Base-by-base conservation (phyloP, 2,329 filamentous ascomycete species). In the Ascochyta viciae-villosae region DNA sequence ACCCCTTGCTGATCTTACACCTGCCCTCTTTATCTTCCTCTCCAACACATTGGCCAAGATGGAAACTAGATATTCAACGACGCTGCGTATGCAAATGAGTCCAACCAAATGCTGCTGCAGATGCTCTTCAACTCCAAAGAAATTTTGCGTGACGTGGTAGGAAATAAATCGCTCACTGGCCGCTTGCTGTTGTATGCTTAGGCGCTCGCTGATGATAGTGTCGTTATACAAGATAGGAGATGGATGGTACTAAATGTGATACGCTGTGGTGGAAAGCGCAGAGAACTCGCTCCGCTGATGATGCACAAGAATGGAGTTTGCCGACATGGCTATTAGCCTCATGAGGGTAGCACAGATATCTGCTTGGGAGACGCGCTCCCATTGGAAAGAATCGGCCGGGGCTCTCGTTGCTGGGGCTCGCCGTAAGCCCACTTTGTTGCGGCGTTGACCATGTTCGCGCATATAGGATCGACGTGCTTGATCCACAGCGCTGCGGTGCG, bases 391-490 rank as follows among this genome's bases (percentile, higher is more conserved):
- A 70, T 70, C 0, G 67, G 67, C 19, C 65, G 60, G 8, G 35
- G 31, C 22, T 64, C 64, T 41, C 58, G 54, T 23, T 52, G 54
- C 27, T 57, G 58, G 8, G 64, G 54, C 22, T 72, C 70, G 47
- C 69, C 70, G 41, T 67, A 68, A 13, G 73, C 73, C 73, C 72
- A 75, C 19, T 65, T 68, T 3, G 67, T 71, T 2, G 66, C 65
- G 7, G 64, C 62, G 38, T 74, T 73, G 45, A 70, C 66, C 3
- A 72, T 46, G 35, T 70, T 72, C 0, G 64, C 73, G 62, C 68
- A 75, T 10, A 73, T 34, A 2, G 74, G 74, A 41, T 76, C 74
- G n/a, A 76, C 50, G 45, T 74, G 62, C 40, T 65, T 64, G 2
- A 73, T 63, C 73, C 74, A 76, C 13, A 74, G 62, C 12, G 66